A percentile compares a stretch with the other conserved stretches of the same genome.
phyloP scores from a whole-genome alignment of 495 filamentous ascomycete species.

The Immersiella caudata region DNA sequence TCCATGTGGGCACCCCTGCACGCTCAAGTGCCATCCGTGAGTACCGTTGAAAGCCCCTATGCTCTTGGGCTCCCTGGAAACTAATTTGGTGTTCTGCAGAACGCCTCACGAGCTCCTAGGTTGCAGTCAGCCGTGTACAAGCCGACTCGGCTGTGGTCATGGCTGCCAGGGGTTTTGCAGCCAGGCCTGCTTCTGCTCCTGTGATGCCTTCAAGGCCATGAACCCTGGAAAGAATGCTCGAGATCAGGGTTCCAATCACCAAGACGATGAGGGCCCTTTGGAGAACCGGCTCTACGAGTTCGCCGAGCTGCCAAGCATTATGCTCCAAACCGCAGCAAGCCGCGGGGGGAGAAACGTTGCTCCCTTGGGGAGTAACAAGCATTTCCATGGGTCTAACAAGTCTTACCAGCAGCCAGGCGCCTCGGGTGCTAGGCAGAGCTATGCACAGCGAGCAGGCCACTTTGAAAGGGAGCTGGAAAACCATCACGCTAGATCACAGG shows the following conservation, averaged over 20 bases:
- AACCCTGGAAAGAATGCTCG: neutral
- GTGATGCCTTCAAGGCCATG: constrained; percentile 27
- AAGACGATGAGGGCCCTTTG: neutral
- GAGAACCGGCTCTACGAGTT: neutral
- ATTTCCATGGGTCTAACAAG: too few species aligned
- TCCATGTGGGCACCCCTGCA: constrained; percentile 48
- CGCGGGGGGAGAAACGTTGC: too few species aligned
- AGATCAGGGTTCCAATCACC: neutral
- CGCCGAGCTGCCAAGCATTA: neutral
- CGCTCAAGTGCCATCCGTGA: constrained; percentile 50
- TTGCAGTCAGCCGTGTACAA: constrained; percentile 65
- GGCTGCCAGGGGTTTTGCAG: constrained; percentile 48
- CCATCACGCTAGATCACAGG: too few species aligned
- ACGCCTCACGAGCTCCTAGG: constrained; percentile 63
- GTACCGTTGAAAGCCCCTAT: neutral
- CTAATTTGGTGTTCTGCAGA: constrained; percentile 47
- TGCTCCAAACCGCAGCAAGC: neutral
- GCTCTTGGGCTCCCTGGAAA: neutral
- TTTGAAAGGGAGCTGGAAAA: neutral
- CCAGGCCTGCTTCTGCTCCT: constrained; percentile 43
- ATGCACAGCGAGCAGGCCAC: neutral
- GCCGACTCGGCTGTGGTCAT: constrained; percentile 65
- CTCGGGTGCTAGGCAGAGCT: neutral
- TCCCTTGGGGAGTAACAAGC: neutral
- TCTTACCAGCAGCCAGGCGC: neutral